These are phyloP conservation scores for Eimeria praecox DNA, from an alignment of 169 alveolate species.

Conservation along the genomic window DNA sequence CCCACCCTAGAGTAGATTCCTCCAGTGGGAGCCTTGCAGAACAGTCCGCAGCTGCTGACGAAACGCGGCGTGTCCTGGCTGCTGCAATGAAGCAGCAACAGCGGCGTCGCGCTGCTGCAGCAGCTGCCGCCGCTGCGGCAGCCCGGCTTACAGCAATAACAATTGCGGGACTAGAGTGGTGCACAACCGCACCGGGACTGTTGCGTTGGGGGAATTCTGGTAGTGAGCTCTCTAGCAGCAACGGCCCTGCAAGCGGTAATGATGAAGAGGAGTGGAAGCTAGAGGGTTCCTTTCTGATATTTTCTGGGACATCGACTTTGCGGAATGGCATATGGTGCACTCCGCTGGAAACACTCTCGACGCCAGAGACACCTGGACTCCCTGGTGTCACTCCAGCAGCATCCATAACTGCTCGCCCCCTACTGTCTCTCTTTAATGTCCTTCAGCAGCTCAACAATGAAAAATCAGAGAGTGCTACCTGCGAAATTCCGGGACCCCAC, in stretches of 20 bases:
- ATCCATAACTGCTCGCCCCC: constrained; percentile 9
- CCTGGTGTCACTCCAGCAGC: neutral
- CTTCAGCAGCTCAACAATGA: constrained; percentile 42
- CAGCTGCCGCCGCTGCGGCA: constrained; percentile 51
- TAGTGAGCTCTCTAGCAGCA: neutral
- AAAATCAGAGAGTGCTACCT: neutral
- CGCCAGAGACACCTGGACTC: neutral
- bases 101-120: constrained; percentile 62
- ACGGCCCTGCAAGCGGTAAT: neutral
- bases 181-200: neutral
- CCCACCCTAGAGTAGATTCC: neutral
- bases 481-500: constrained; percentile 39
- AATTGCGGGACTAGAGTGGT: neutral
- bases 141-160: constrained; percentile 67
- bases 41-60: constrained; percentile 24
- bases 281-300: neutral
- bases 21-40: constrained; percentile 36
- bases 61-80: constrained; percentile 59
- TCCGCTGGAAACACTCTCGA: constrained; percentile 13
- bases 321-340: constrained; percentile 67
- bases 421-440: constrained; percentile 19
- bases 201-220: neutral
- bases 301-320: constrained; percentile 39
- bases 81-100: constrained; percentile 64
- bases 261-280: neutral